Base-by-base conservation (phyloP, 805 yeast species). In the Metschnikowia orientalis region DNA sequence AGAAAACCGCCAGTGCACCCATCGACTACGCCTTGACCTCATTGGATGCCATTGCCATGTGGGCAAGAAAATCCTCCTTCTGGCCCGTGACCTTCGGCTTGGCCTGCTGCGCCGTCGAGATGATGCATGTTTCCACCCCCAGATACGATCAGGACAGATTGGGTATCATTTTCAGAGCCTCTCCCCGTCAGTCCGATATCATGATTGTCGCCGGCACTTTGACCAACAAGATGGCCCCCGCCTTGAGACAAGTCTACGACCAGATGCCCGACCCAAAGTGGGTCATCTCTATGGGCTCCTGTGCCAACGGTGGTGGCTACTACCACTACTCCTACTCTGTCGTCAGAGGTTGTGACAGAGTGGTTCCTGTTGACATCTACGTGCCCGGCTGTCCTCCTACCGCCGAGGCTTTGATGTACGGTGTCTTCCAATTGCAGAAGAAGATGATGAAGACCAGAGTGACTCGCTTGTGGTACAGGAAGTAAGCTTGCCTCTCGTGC, bases 381-480 rank as follows among this genome's bases (percentile, higher is more conserved):
- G 95, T 85, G 34, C 95, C 95, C 12, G 95, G 95, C 7, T 85
- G 95, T 63, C 95, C 95, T 17, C 95, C 95, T 22, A 82, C 94
- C 15, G 74, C 89, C 34, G 95, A 85, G 65, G 95, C 95, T 2
- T 77, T 85, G 61, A 75, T 85, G 88, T 85, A 85, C 57, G 95
- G 95, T 39, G 81, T 85, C 20, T 81, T 85, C 72, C 89, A 82
- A 65, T 69, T 85, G 49, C 95, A 86, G 62, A 82, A 82, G 77
- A 86, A 85, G 73, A 85, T 85, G 88, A 76, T 85, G 74, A 74
- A 75, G 56, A 79, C 82, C 42, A 79, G 81, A 59, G 75, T 81
- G 48, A 82, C 89, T 39, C 72, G 95, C 60, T 72, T 86, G 72
- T 84, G 94, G 95, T 84, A 84, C 69, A 76, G 94, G 65, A 61